Conservation (phyloP, 805 yeast genomes). For the Candida xyloterini region DNA sequence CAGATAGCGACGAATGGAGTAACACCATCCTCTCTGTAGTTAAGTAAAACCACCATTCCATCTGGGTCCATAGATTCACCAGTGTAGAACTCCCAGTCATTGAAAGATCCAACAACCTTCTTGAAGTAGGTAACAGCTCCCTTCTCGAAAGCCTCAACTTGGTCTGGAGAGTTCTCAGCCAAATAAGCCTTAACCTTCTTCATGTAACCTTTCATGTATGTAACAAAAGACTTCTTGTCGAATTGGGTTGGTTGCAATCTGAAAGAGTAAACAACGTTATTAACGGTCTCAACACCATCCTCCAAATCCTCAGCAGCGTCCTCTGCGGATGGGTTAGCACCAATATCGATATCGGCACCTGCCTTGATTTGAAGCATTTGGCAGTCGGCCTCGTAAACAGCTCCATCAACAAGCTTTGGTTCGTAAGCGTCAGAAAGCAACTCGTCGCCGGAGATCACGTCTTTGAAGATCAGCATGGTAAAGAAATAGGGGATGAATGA, state of each 20-base stretch:
- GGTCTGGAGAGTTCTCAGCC: slow-evolving; percentile 86
- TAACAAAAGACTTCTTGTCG: slow-evolving; percentile 96
- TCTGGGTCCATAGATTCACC: slow-evolving; percentile 99
- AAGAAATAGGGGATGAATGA: slow-evolving; percentile 5
- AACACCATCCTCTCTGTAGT: slow-evolving; percentile 99
- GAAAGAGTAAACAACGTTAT: slow-evolving; percentile 98
- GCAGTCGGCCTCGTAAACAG: slow-evolving; percentile 96
- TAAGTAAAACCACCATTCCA: slow-evolving; percentile 94
- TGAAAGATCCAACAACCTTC: slow-evolving; percentile 93
- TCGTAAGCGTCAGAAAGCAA: slow-evolving; percentile 96
- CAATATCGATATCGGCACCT: slow-evolving; percentile 93
- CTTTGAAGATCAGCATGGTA: slow-evolving; percentile 50
- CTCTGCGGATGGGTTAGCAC: slow-evolving; percentile 99
- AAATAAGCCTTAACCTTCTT: slow-evolving; percentile 89
- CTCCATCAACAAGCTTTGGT: slow-evolving; percentile 80
- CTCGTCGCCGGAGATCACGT: slow-evolving; percentile 93
- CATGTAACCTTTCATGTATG: slow-evolving; percentile 99
- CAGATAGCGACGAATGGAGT: slow-evolving; percentile 97
- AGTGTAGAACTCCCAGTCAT: slow-evolving; percentile 99
- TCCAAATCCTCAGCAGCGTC: slow-evolving; percentile 81
- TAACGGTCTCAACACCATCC: slow-evolving; percentile 85
- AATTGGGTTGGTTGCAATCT: slow-evolving; percentile 93
- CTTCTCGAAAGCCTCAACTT: slow-evolving; percentile 86
- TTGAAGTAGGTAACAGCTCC: slow-evolving; percentile 96
- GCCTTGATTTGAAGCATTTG: slow-evolving; percentile 79